Base-by-base conservation (phyloP, 441 rosid genomes). In the Geranium incanum region DNA sequence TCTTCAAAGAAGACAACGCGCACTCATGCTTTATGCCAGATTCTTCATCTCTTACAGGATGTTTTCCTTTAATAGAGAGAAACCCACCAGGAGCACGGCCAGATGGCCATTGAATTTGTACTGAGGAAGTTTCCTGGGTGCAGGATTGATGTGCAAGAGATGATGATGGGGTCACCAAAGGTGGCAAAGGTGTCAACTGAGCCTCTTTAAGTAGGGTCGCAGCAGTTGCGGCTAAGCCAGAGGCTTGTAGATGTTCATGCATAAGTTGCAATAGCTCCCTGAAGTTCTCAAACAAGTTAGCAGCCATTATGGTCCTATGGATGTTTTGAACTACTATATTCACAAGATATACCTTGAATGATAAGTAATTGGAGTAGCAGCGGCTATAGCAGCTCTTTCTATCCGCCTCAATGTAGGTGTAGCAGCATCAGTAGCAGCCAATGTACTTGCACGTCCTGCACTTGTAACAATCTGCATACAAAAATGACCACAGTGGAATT, bases 341-440 rank as follows among this genome's bases (percentile, higher is more conserved):
- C n/a, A 63, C 33, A 68, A 63, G 11, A 70, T 15, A 39, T 79
- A 90, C 96, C 89, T 86, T 70, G 98, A 87, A 81, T 95, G 93
- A 74, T 92, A 95, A 69, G 95, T 86, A 74, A 92, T 89, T 71
- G 99, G 98, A 67, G 98, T 92, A 6, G 98, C 99, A 70, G 98
- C 97, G 48, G 97, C 99, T 55, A 92, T 89, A 72, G 98, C 99
- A 12, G 97, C 99, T 87, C 97, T 88, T 80, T 95, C 99, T 67
- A 95, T 91, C 75, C 99, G 97, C 77, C 91, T 88, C 78, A 93
- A 75, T 36, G 98, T 89, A 62, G 99, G 98, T 70, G 93, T 95
- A 68, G 98, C 98, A 74, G 99, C 99, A 88, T 95, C 99, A 19
- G 96, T 91, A 68, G 98, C 99, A 65, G 99, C 95, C 68, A 95